Evolutionary conservation across 345 rosid species (phyloP), one percentile per base, ranked within the genome.

Genomic region (Litchi chinensis): DNA sequence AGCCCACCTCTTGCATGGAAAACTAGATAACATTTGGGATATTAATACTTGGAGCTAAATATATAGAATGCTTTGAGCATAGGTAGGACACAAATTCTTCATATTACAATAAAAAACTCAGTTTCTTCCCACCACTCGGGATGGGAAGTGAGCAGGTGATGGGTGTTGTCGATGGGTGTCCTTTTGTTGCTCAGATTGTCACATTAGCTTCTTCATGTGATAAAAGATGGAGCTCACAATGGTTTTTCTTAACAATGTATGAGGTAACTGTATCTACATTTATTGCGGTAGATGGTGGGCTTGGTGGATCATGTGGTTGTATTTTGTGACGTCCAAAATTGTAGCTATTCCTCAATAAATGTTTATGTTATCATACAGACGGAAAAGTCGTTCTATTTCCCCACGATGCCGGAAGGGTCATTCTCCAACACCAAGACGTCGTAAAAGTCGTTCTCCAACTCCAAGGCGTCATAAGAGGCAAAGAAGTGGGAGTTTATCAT

Each of bases 191-290:
- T 90, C 92, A 32, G 85, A 83, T 91, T 89, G 81, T 90, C 91
- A 90, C 90, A 75, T 91, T 94, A 87, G 87, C 97, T 91, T 91
- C 99, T 85, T 90, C 96, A 28, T 96, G 85, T 95, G 95, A 87
- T 91, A 88, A 93, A 90, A 84, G 97, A 86, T 91, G 99, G 99
- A 89, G 98, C 92, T 84, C 84, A 83, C 86, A 77, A 80, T 86
- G 90, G 80, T 91, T 80, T 68, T 87, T 86, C 95, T 88, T 89
- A 85, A 87, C 94, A 90, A 82, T 91, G 89, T 88, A 73, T 88
- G 97, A 96, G 99, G 99, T 96, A 96, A 96, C 91, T 93, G 91
- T 87, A 85, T 87, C 83, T 75, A 64, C 74, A 82, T 84, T 77
- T 76, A 67, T 63, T 77, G 80, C 79, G 78, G 66, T 82, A 81